Base-by-base conservation (phyloP, 371 early-diverging fungal species). In the Parasitella parasitica region DNA sequence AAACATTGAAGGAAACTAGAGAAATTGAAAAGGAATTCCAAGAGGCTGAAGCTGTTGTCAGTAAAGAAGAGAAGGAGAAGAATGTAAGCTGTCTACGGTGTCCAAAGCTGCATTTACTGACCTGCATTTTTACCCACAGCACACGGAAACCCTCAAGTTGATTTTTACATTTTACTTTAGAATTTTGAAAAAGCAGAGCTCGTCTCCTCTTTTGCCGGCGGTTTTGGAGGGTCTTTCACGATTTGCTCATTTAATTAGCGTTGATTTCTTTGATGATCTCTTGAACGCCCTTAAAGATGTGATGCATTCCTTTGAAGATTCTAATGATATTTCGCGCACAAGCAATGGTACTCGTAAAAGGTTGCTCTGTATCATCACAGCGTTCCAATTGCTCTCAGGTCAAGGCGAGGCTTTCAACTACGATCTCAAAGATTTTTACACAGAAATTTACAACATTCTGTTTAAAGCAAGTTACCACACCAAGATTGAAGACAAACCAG, bases 91-190 rank as follows among this genome's bases (percentile, higher is more conserved):
- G 34, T 36, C 13, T 32, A 32, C 12, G 5, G 1, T 16, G 11
- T 43, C 11, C 11, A 32, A 32, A 41, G 6, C 11, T 20, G 0
- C 12, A 7, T 3, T 16, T 43, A 18, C 32, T 54, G 7, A 32
- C 22, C 32, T 11, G 3, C 1, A 50, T 51, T n/a, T 54, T 48
- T 6, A 61, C 57, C 32, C 49, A 46, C 72, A 88, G 86, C 94
- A 95, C 48, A 88, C 94, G 2, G 95, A 96, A 73, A 94, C 96
- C 0, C 78, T 97, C 37, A 96, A 96, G 75, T 78, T 89, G 46
- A 87, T 97, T 22, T 97, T 97, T 74, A 74, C 92, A 34, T 93
- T 91, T 12, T 97, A 97, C 71, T 96, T 97, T 81, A 87, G 95
- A 43, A 90, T 97, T 34, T 83, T 97, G 43, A 96, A 97, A 78